These are phyloP conservation scores for Scleroderma bovista DNA, from an alignment of 768 basidiomycete genomes.

Conservation along the genomic window DNA sequence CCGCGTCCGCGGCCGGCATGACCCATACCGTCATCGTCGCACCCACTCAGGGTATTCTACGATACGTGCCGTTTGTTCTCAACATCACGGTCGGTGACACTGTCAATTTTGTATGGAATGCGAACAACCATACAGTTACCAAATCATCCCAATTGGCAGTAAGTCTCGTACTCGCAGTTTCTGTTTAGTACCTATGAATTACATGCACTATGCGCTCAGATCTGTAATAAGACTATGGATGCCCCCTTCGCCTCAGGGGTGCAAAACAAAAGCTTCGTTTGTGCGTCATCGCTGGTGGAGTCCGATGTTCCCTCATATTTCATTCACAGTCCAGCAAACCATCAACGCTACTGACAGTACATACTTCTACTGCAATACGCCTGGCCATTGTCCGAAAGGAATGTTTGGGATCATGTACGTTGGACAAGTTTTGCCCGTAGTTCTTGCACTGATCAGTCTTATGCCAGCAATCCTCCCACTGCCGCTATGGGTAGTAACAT, in stretches of 20 bases:
- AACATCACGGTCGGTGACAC: constrained; percentile 77
- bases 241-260: constrained; percentile 49
- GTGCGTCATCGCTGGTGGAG: constrained; percentile 29
- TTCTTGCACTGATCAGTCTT: constrained; percentile 4
- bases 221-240: constrained; percentile 69
- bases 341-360: constrained; percentile 71
- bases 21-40: constrained; percentile 77
- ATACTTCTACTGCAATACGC: constrained; percentile 71
- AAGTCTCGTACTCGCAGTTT: neutral
- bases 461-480: constrained; percentile 50
- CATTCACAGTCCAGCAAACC: constrained; percentile 56
- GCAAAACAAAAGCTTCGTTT: constrained; percentile 59
- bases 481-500: constrained; percentile 35
- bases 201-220: constrained; percentile 10
- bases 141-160: constrained; percentile 56
- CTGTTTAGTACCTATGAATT: neutral
- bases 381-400: constrained; percentile 71
- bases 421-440: neutral
- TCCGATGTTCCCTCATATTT: constrained; percentile 3
- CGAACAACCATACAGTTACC: constrained; percentile 79
- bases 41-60: constrained; percentile 68
- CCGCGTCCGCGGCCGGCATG: constrained; percentile 37
- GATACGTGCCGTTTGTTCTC: constrained; percentile 68
- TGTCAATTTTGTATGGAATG: constrained; percentile 71
- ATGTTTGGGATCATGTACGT: constrained; percentile 77